Evolutionary conservation across 345 rosid genomes (phyloP).

Genomic region (Arabidopsis thaliana): TAIR10.1 NC_003076.8:23316501-23317000

Average conservation of each 20-base stretch:
- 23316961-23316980: conserved; percentile 85
- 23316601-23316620: conserved; percentile 20
- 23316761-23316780: conserved; percentile 99
- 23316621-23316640: neutral
- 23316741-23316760: conserved; percentile 94
- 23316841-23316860: conserved; percentile 94
- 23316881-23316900: conserved; percentile 91
- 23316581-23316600: conserved; percentile 27
- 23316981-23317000: conserved; percentile 68
- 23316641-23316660: conserved; percentile 94
- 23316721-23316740: conserved; percentile 81
- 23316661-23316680: conserved; percentile 97
- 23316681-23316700: conserved; percentile 93
- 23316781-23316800: conserved; percentile 87
- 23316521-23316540: conserved; percentile 81
- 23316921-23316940: conserved; percentile 95
- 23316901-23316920: conserved; percentile 92
- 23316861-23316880: conserved; percentile 94
- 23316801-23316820: conserved; percentile 98
- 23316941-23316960: conserved; percentile 81
- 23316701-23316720: conserved; percentile 82
- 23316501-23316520: conserved; percentile 99
- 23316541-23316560: conserved; percentile 99
- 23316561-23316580: conserved; percentile 31
- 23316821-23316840: conserved; percentile 82